Conservation (phyloP, 108 stramenopile species). For the Conticribra guillardii region DNA sequence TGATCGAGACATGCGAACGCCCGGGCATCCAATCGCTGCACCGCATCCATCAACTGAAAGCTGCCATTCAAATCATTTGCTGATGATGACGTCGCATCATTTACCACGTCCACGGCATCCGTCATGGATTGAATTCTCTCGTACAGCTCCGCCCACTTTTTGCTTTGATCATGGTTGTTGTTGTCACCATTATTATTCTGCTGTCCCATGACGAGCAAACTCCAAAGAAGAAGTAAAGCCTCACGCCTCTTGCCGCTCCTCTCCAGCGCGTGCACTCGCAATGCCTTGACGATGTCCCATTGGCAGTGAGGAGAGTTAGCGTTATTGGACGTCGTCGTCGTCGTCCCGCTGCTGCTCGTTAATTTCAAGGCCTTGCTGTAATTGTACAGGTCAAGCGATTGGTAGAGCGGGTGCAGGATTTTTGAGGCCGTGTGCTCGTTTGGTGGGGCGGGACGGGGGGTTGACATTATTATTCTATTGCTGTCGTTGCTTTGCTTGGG, state of each 20-base stretch:
- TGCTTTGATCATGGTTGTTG: background rate
- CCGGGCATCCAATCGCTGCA: slow-evolving; percentile 21
- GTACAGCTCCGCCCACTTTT: slow-evolving; percentile 15
- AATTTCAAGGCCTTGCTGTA: slow-evolving; percentile 74
- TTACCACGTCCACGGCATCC: slow-evolving; percentile 22
- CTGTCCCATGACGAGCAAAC: slow-evolving; percentile 34
- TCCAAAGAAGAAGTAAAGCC: slow-evolving; percentile 53
- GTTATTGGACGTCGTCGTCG: slow-evolving; percentile 19
- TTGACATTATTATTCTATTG: too few relatives aligned
- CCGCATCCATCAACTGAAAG: slow-evolving; percentile 24
- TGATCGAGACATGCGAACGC: slow-evolving; percentile 12
- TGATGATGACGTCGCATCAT: background rate
- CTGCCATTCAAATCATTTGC: background rate
- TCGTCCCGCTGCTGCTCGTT: too few relatives aligned
- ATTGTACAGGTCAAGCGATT: slow-evolving; percentile 66
- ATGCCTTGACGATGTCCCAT: slow-evolving; percentile 59
- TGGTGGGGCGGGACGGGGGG: slow-evolving; percentile 15
- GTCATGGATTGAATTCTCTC: slow-evolving; percentile 3
- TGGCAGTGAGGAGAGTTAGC: slow-evolving; percentile 28
- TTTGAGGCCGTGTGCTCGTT: slow-evolving; percentile 10
- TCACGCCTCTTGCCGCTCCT: slow-evolving; percentile 59
- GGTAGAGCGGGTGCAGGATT: slow-evolving; percentile 70
- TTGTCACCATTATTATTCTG: background rate
- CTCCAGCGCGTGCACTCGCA: slow-evolving; percentile 67
- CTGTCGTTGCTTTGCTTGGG: too few relatives aligned